Evolutionary conservation across 1,284 basidiomycete species (phyloP).

Genomic region (Rhodotorula sp.): DNA sequence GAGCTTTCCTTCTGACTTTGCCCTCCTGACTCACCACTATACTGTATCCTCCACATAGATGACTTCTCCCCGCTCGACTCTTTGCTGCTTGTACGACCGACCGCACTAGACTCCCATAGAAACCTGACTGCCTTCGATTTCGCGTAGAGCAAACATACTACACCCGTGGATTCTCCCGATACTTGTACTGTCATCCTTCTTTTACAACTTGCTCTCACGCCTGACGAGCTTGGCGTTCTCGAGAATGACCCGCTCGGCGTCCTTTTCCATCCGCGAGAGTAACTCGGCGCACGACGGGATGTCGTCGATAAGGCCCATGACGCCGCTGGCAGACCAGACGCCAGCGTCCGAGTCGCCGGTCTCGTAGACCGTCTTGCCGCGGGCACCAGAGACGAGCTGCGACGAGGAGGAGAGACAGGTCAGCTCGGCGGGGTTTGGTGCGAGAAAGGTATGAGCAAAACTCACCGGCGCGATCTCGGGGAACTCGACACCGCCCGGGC

Average conservation of each 20-base stretch:
- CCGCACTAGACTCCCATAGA: neutral
- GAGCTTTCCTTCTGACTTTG: too few species aligned
- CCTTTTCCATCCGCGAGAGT: slow-evolving; percentile 67
- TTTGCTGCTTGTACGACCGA: neutral
- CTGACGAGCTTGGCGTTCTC: slow-evolving; percentile 27
- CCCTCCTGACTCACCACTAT: neutral
- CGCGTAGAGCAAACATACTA: neutral
- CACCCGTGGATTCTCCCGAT: neutral
- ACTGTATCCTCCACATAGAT: neutral
- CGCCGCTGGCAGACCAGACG: slow-evolving; percentile 61
- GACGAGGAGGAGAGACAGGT: neutral
- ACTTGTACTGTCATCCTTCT: too few species aligned
- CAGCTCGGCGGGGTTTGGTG: too few species aligned
- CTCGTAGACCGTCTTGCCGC: slow-evolving; percentile 78
- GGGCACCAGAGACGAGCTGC: slow-evolving; percentile 72
- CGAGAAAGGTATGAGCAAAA: slow-evolving; percentile 53
- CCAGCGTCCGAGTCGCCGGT: slow-evolving; percentile 76
- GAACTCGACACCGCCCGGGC: slow-evolving; percentile 81
- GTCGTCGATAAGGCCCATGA: slow-evolving; percentile 77
- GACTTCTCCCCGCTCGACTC: too few species aligned
- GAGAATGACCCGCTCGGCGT: slow-evolving; percentile 59
- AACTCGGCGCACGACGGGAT: slow-evolving; percentile 79
- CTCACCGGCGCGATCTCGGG: slow-evolving; percentile 58
- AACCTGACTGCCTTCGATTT: neutral
- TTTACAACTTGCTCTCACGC: slow-evolving; percentile 30